phyloP scores from a whole-genome alignment of 2,329 filamentous ascomycete genomes.

The Hypoxylon sp. region DNA sequence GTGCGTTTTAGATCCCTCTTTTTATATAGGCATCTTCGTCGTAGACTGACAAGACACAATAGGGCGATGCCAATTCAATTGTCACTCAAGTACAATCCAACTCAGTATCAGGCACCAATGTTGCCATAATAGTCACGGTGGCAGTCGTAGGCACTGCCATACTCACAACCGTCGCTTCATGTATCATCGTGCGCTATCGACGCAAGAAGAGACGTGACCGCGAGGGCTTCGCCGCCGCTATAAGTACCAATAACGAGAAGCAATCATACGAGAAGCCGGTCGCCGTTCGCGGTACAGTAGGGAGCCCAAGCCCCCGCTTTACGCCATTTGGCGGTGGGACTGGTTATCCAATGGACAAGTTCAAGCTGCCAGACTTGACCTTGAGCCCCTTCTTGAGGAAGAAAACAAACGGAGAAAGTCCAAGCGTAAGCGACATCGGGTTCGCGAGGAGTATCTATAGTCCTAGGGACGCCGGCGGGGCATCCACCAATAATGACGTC shows the following conservation, averaged over 20 bases:
- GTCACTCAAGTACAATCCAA: constrained; percentile 47
- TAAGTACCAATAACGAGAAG: constrained; percentile 29
- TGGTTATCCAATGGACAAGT: constrained; percentile 49
- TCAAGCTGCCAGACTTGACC: constrained; percentile 50
- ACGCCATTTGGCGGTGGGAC: constrained; percentile 48
- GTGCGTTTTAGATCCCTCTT: constrained; percentile 36
- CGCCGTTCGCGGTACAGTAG: constrained; percentile 48
- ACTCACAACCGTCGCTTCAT: constrained; percentile 45
- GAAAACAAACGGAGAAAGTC: constrained; percentile 44
- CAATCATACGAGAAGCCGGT: constrained; percentile 44
- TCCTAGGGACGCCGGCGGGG: constrained; percentile 19
- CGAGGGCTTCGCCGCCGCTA: constrained; percentile 26
- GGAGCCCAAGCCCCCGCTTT: constrained; percentile 48
- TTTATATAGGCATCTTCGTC: background rate
- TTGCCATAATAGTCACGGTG: constrained; percentile 53
- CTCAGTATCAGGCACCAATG: constrained; percentile 50
- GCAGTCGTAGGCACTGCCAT: constrained; percentile 52
- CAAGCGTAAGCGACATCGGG: constrained; percentile 42
- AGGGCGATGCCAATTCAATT: constrained; percentile 48
- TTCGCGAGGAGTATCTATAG: constrained; percentile 48
- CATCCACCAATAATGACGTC: constrained; percentile 32
- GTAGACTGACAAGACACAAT: constrained; percentile 30
- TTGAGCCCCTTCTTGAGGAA: constrained; percentile 46
- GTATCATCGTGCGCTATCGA: constrained; percentile 50
- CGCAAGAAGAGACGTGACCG: constrained; percentile 46